Evolutionary conservation across 2,329 filamentous ascomycete genomes (phyloP).

Genomic region (Trichophyton simii): DNA sequence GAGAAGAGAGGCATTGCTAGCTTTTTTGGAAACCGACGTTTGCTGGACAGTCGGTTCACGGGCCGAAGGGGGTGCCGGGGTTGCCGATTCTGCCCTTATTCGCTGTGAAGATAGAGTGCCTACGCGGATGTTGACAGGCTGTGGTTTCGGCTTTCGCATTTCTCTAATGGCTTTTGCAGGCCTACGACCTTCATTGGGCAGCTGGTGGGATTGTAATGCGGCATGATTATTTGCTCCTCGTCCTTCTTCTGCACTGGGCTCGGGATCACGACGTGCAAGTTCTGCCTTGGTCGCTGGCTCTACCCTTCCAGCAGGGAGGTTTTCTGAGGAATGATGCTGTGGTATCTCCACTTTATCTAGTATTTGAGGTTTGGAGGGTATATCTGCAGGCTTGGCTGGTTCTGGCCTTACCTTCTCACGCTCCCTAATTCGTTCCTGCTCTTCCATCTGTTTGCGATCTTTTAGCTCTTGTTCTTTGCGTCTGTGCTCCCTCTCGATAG

Average conservation of each 20-base stretch:
- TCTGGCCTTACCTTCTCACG: constrained; percentile 25
- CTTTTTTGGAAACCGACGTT: constrained; percentile 45
- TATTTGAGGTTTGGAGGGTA: constrained; percentile 23
- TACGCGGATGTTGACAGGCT: constrained; percentile 38
- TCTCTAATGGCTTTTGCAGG: constrained; percentile 35
- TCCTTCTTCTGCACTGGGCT: constrained; percentile 18
- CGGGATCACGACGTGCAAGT: constrained; percentile 20
- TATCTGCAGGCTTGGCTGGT: constrained; percentile 23
- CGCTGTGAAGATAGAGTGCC: constrained; percentile 35
- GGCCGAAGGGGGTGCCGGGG: constrained; percentile 44
- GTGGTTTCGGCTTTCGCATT: constrained; percentile 34
- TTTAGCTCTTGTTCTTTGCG: constrained; percentile 17
- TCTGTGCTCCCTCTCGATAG: constrained; percentile 42
- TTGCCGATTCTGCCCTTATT: constrained; percentile 34
- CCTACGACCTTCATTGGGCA: constrained; percentile 28
- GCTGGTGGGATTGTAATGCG: constrained; percentile 18
- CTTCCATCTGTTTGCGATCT: constrained; percentile 22
- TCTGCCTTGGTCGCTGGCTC: constrained; percentile 18
- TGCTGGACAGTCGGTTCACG: constrained; percentile 35
- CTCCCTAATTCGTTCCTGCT: constrained; percentile 23
- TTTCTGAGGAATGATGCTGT: constrained; percentile 9
- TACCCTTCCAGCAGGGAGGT: constrained; percentile 17
- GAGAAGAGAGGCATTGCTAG: constrained; percentile 54
- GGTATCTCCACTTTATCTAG: constrained; percentile 19
- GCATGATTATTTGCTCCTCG: constrained; percentile 19